Conservation (phyloP, 2,329 filamentous ascomycete genomes). For the Hypoxylon sp. region DNA sequence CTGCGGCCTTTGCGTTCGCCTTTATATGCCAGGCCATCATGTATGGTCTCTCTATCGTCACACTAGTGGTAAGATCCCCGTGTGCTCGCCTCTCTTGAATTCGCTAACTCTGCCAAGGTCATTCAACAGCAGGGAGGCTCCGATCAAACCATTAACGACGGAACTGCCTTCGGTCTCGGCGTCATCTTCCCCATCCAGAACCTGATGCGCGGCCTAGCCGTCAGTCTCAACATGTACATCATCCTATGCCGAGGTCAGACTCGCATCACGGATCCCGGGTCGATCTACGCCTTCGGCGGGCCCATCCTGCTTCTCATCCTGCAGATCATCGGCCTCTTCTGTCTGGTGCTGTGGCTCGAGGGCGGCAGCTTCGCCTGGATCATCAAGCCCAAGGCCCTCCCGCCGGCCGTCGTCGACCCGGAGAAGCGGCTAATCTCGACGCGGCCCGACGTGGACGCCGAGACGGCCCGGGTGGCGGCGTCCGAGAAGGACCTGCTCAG, state of each 20-base stretch:
- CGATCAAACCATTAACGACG: slow-evolving; percentile 58
- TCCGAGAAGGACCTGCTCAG: slow-evolving; percentile 58
- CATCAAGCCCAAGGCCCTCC: slow-evolving; percentile 20
- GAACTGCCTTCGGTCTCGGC: slow-evolving; percentile 65
- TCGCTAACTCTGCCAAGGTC: slow-evolving; percentile 23
- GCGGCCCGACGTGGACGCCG: slow-evolving; percentile 42
- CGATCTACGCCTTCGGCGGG: slow-evolving; percentile 70
- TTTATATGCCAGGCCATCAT: slow-evolving; percentile 39
- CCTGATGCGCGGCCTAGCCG: slow-evolving; percentile 64
- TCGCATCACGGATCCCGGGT: slow-evolving; percentile 57
- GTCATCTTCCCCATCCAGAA: slow-evolving; percentile 68
- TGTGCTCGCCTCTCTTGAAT: too few relatives aligned
- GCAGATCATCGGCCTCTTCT: slow-evolving; percentile 67
- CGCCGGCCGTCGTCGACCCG: slow-evolving; percentile 37
- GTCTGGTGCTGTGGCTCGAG: slow-evolving; percentile 71
- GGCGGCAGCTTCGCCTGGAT: slow-evolving; percentile 61
- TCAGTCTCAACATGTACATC: slow-evolving; percentile 69
- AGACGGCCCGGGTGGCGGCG: slow-evolving; percentile 42
- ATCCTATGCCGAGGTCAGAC: slow-evolving; percentile 61
- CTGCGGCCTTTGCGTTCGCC: slow-evolving; percentile 68
- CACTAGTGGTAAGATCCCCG: slow-evolving; percentile 36
- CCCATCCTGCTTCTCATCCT: slow-evolving; percentile 73
- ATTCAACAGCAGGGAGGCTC: slow-evolving; percentile 28
- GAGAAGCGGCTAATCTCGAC: slow-evolving; percentile 37
- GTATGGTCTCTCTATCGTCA: slow-evolving; percentile 40